Evolutionary conservation across 2,329 filamentous ascomycete genomes (phyloP), one percentile per base, ranked within the genome.

Genomic region (Hypomyces perniciosus): DNA sequence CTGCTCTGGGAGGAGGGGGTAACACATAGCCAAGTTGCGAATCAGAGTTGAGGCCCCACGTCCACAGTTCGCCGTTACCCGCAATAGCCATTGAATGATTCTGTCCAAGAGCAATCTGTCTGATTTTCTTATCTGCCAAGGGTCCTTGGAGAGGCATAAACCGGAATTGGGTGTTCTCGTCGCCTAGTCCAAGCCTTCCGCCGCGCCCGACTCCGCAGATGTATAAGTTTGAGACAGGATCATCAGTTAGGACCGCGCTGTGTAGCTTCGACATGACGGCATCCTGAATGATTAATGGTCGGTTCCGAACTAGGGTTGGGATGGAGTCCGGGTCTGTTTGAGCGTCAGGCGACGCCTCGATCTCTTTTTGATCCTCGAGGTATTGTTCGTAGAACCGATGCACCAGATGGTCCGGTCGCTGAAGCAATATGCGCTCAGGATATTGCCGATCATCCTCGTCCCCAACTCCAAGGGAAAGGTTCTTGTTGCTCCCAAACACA

Each of bases 401-500:
- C 10, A 96, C 67, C 1, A 97, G 75, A 62, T 89, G 83, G 27
- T 88, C 84, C 0, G 93, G 90, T 12, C 92, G 83, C 50, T 83
- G 80, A 33, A 97, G 68, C 31, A 77, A 73, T 8, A 96, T 83
- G 8, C 90, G 86, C 65, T 97, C 93, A 0, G 93, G 93, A 61
- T 86, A 95, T 57, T 97, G 91, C 3, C 93, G 84, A 64, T 99
- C 92, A 65, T 96, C 90, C 61, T 95, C 86, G 63, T 99, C 91
- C n/a, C 91, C 91, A 54, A 97, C 85, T 1, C 93, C 93, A 26
- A 99, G 79, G 0, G 88, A 93, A 8, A 95, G 71, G 59, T 99
- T 99, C 63, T 93, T 95, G 70, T 96, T 99, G 69, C 91, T 97
- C 45, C 93, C 93, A 68, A 97, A 96, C 1, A 90, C 86, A 62